phyloP scores from a whole-genome alignment of 2,329 filamentous ascomycete species.

The Phoma sp. region DNA sequence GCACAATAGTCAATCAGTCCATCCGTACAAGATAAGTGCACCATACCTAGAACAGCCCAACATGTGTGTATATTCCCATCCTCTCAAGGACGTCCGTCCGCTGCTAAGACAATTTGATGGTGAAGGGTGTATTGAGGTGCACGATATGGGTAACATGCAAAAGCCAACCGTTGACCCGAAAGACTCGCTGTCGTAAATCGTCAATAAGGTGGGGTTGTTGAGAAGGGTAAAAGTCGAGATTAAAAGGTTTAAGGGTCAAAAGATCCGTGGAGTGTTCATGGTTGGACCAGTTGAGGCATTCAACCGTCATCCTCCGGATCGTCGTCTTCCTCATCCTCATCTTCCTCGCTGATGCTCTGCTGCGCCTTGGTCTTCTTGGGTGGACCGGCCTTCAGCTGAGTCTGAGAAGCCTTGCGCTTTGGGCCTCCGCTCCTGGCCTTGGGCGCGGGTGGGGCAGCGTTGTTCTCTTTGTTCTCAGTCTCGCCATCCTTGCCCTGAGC shows the following conservation, averaged over 20 bases:
- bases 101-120: constrained; percentile 46
- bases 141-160: constrained; percentile 43
- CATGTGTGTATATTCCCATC: constrained; percentile 27
- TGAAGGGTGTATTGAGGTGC: constrained; percentile 30
- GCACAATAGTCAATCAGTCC: constrained; percentile 15
- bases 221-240: constrained; percentile 29
- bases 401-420: constrained; percentile 44
- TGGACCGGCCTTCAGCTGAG: constrained; percentile 42
- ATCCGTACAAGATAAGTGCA: constrained; percentile 13
- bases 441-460: constrained; percentile 35
- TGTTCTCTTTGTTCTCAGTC: constrained; percentile 52
- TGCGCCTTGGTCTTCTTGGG: constrained; percentile 61
- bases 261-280: constrained; percentile 7
- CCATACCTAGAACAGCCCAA: constrained; percentile 9
- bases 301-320: constrained; percentile 59
- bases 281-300: constrained; percentile 1
- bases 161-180: constrained; percentile 38
- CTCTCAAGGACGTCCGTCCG: constrained; percentile 20
- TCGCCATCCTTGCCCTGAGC: constrained; percentile 38
- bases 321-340: constrained; percentile 59
- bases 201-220: constrained; percentile 38
- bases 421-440: constrained; percentile 26
- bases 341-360: constrained; percentile 60
- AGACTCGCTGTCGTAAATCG: constrained; percentile 50
- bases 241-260: constrained; percentile 29